A percentile compares a stretch with the other conserved stretches of the same genome.
Evolutionary conservation across 73 alveolate genomes (phyloP).

Genomic region (Uronychia binucleata): DNA sequence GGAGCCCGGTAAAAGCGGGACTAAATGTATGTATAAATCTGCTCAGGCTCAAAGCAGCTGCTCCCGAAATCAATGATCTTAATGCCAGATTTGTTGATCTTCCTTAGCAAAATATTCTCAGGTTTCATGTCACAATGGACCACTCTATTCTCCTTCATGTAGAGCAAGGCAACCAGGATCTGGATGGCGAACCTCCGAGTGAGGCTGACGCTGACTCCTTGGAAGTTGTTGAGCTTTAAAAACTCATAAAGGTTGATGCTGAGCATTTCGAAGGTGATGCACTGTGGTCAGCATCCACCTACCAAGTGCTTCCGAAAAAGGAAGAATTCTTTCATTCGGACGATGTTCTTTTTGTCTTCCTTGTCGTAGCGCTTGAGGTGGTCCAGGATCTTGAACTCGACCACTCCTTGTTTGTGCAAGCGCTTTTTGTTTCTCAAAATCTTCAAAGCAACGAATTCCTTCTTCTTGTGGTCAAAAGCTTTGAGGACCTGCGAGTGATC

Average conservation of each 20-base stretch:
- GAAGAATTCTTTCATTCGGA: slow-evolving; percentile 76
- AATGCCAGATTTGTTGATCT: slow-evolving; percentile 68
- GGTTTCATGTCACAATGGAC: slow-evolving; percentile 82
- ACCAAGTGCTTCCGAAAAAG: slow-evolving; percentile 64
- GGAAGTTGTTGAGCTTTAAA: slow-evolving; percentile 71
- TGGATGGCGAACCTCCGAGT: slow-evolving; percentile 78
- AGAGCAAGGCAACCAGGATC: slow-evolving; percentile 57
- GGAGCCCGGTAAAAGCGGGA: slow-evolving; percentile 60
- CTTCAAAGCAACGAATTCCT: slow-evolving; percentile 69
- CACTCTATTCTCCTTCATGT: slow-evolving; percentile 43
- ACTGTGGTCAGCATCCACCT: not conserved
- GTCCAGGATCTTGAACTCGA: slow-evolving; percentile 70
- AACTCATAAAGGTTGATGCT: slow-evolving; percentile 83
- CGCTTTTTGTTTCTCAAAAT: slow-evolving; percentile 72
- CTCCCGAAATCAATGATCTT: slow-evolving; percentile 92
- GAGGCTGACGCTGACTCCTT: slow-evolving; percentile 68
- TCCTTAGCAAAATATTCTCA: slow-evolving; percentile 78
- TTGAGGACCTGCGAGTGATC: slow-evolving; percentile 49
- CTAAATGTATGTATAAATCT: slow-evolving; percentile 54
- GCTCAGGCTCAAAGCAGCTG: slow-evolving; percentile 68
- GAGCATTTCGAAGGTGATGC: slow-evolving; percentile 82
- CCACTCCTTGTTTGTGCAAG: slow-evolving; percentile 69
- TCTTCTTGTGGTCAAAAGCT: slow-evolving; percentile 63
- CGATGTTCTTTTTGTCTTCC: slow-evolving; percentile 68
- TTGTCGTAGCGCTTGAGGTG: slow-evolving; percentile 64